Evolutionary conservation across 2,329 filamentous ascomycete genomes (phyloP).

Genomic region (Shiraia bambusicola): DNA sequence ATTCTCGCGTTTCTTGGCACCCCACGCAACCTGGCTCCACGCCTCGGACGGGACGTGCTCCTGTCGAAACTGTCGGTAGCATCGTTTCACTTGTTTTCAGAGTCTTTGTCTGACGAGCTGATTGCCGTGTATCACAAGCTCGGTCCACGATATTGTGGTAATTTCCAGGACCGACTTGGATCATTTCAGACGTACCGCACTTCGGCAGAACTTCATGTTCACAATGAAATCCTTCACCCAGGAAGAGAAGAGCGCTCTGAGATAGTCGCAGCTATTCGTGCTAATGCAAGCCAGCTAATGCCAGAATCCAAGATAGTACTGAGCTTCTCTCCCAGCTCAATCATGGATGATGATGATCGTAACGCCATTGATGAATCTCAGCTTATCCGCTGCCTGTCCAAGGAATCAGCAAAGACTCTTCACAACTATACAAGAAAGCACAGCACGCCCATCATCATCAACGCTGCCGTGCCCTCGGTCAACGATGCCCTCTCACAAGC

Average conservation of each 20-base stretch:
- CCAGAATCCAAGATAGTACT: constrained; percentile 80
- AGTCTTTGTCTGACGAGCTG: constrained; percentile 85
- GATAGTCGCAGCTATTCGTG: constrained; percentile 82
- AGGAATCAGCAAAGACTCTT: constrained; percentile 66
- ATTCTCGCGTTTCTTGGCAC: constrained; percentile 94
- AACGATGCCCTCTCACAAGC: constrained; percentile 83
- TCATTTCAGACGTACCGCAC: constrained; percentile 96
- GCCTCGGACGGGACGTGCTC: constrained; percentile 71
- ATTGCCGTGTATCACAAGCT: constrained; percentile 88
- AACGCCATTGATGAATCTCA: constrained; percentile 71
- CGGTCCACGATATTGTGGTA: constrained; percentile 87
- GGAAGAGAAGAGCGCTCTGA: constrained; percentile 90
- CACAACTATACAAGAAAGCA: constrained; percentile 70
- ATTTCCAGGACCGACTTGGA: constrained; percentile 94
- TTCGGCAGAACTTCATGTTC: constrained; percentile 83
- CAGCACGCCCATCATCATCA: constrained; percentile 79
- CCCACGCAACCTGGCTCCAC: constrained; percentile 79
- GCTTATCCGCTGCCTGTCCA: constrained; percentile 74
- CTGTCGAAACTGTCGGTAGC: constrained; percentile 85
- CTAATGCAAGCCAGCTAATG: constrained; percentile 78
- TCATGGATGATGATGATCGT: constrained; percentile 78
- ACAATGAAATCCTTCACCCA: constrained; percentile 86
- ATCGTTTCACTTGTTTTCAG: constrained; percentile 84
- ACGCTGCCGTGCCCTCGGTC: constrained; percentile 81
- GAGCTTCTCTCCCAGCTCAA: constrained; percentile 76